These are phyloP conservation scores for Cadophora luteo-olivacea DNA, from an alignment of 2,329 filamentous ascomycete species.

Conservation along the genomic window DNA sequence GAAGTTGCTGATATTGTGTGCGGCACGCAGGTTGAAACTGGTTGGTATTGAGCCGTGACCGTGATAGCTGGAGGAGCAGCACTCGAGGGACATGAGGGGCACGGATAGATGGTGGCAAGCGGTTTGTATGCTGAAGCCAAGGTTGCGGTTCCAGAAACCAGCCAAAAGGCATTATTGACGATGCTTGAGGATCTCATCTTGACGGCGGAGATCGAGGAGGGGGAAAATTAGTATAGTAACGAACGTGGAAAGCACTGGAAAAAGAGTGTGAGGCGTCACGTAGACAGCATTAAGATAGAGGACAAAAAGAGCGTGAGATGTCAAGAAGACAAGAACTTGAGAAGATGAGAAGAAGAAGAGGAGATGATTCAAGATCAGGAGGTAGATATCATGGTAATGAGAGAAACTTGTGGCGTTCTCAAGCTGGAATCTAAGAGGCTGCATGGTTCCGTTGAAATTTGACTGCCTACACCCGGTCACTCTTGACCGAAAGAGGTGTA, in stretches of 20 bases:
- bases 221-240: conserved; percentile 2
- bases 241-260: conserved; percentile 11
- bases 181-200: conserved; percentile 13
- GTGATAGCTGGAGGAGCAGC: conserved; percentile 21
- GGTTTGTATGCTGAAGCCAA: conserved; percentile 12
- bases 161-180: neutral
- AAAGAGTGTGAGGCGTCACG: conserved; percentile 12
- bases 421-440: neutral
- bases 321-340: neutral
- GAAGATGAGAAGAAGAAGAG: neutral
- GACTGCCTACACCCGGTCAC: neutral
- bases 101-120: conserved; percentile 26
- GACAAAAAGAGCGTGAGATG: conserved; percentile 13
- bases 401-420: neutral
- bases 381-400: neutral
- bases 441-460: neutral
- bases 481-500: neutral
- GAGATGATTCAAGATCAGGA: neutral
- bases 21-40: conserved; percentile 28
- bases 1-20: neutral
- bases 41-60: conserved; percentile 28
- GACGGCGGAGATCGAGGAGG: neutral
- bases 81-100: conserved; percentile 22
- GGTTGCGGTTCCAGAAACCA: conserved; percentile 5
- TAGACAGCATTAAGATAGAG: conserved; percentile 18